Base-by-base conservation (phyloP, 345 rosid species). In the Populus nigra region DNA sequence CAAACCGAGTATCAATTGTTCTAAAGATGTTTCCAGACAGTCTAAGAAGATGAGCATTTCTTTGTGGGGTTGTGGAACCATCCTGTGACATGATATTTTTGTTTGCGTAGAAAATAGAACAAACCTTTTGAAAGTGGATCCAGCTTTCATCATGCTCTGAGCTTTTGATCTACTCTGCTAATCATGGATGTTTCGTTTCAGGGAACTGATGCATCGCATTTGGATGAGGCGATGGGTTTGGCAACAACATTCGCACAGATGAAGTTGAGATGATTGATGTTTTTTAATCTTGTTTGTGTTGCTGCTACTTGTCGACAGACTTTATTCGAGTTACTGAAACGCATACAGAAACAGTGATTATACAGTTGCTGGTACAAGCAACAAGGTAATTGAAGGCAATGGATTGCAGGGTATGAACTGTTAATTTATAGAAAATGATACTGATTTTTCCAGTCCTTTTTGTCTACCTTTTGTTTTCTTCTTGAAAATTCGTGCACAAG, bases 131-230 rank as follows among this genome's bases (percentile, higher is more conserved):
- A 43, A 43, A 10, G 47, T 11, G 47, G 47, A 43, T 43, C 47
- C 15, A 43, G 13, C 47, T 43, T 43, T 43, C 47, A 43, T 47
- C 53, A 47, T 47, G 5, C 12, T 47, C 12, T 47, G 17, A 47
- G 18, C 53, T 4, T 47, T 47, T 47, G 18, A 47, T 47, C 0
- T 47, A 15, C 18, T 47, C 20, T 22, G 43, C 3, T 45, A 4
- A 61, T 53, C 2, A 74, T 38, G 67, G 67, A 78, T 53, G 77
- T 36, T 61, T 69, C 15, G 50, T 81, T 77, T 68, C 86, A 93
- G 99, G 98, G 98, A 82, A 91, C 96, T 20, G 94, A 93, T 82
- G 97, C 93, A 15, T 83, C 88, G 2, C 89, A 88, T 29, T 76
- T 96, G 55, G 86, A 84, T 8, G 89, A 82, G 68, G 97, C 97